phyloP scores from a whole-genome alignment of 805 yeast genomes.

The Phaffomyces thermotolerans region DNA sequence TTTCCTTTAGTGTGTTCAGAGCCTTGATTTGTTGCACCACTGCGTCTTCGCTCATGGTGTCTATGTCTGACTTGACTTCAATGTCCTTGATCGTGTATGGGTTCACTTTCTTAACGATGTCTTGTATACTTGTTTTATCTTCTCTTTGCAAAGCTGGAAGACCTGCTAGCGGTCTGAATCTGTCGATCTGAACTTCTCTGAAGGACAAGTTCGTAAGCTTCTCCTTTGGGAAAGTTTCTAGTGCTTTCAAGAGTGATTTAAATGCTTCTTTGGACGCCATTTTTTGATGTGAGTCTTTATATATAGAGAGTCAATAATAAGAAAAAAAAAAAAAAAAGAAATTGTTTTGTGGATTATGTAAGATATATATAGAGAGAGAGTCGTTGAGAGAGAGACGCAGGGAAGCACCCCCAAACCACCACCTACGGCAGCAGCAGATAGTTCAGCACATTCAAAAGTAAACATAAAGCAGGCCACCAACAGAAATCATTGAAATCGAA shows the following conservation, averaged over 20 bases:
- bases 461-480: conserved; percentile 33
- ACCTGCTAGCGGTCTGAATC: conserved; percentile 47
- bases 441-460: neutral
- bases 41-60: conserved; percentile 37
- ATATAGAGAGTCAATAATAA: too few relatives aligned
- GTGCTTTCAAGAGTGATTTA: conserved; percentile 46
- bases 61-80: conserved; percentile 38
- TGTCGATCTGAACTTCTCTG: conserved; percentile 55
- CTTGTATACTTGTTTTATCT: conserved; percentile 30
- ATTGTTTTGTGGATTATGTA: too few relatives aligned
- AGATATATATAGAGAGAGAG: too few relatives aligned
- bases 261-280: conserved; percentile 38
- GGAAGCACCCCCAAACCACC: too few relatives aligned
- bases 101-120: conserved; percentile 39
- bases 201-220: conserved; percentile 62
- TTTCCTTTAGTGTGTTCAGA: conserved; percentile 47
- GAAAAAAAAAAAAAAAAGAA: neutral
- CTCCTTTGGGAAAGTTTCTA: conserved; percentile 63
- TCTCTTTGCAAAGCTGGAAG: conserved; percentile 28
- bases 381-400: too few relatives aligned
- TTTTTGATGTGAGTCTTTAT: neutral
- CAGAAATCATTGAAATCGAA: conserved; percentile 37
- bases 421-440: too few relatives aligned
- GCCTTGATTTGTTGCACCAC: conserved; percentile 50
- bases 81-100: conserved; percentile 36